Percentiles rank a stretch among this genome's conserved stretches.
These are phyloP conservation scores for Circinella umbellata DNA, from an alignment of 371 early-diverging fungal genomes.

Conservation along the genomic window DNA sequence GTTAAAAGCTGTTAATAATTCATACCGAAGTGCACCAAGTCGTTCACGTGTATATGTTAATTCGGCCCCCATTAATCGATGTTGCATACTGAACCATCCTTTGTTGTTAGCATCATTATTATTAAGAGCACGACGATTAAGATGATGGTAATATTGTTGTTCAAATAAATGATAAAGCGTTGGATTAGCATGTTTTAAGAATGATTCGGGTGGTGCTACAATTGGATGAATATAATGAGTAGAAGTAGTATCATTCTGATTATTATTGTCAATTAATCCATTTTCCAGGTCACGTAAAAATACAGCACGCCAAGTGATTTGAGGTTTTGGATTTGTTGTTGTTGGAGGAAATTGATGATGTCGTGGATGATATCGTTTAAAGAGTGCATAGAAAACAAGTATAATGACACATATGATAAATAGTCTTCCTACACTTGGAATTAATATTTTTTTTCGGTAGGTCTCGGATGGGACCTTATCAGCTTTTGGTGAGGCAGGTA, in stretches of 20 bases:
- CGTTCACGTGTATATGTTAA: constrained; percentile 53
- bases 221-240: too few relatives aligned
- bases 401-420: background rate
- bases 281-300: constrained; percentile 55
- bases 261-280: constrained; percentile 10
- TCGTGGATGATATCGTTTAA: background rate
- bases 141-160: background rate
- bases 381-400: background rate
- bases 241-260: background rate
- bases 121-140: background rate
- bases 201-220: too few relatives aligned
- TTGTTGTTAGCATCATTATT: background rate
- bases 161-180: background rate
- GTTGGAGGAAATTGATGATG: background rate
- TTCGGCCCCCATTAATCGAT: constrained; percentile 53
- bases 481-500: background rate
- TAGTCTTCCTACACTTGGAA: background rate
- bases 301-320: constrained; percentile 45
- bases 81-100: constrained; percentile 37
- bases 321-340: background rate
- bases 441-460: background rate
- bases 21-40: constrained; percentile 56
- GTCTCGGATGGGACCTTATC: background rate
- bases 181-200: constrained; percentile 21
- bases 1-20: constrained; percentile 50